phyloP scores from a whole-genome alignment of 305 asterid species.

The Fraxinus baroniana region DNA sequence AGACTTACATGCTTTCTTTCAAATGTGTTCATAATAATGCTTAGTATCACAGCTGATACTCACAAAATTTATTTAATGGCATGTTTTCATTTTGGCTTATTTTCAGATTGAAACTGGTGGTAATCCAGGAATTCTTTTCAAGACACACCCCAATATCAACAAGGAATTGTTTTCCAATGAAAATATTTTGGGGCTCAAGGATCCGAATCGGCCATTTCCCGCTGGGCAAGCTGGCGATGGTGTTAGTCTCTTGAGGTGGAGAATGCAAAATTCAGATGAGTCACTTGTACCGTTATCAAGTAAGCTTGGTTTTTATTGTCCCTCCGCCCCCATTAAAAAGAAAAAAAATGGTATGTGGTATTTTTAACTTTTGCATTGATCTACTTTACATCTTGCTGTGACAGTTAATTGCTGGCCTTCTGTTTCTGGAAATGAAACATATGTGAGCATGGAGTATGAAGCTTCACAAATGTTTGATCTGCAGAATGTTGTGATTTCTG shows the following conservation, averaged over 20 bases:
- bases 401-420: conserved; percentile 90
- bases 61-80: not conserved
- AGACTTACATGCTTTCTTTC: not conserved
- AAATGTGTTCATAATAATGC: not conserved
- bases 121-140: conserved; percentile 55
- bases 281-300: conserved; percentile 67
- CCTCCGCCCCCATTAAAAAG: not conserved
- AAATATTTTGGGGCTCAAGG: conserved; percentile 66
- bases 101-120: conserved; percentile 68
- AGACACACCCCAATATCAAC: conserved; percentile 77
- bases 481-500: conserved; percentile 69
- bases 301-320: conserved; percentile 26
- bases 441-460: conserved; percentile 73
- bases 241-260: conserved; percentile 68
- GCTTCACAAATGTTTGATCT: conserved; percentile 63
- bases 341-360: not conserved
- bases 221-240: conserved; percentile 67
- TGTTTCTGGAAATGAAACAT: conserved; percentile 72
- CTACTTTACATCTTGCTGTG: conserved; percentile 6
- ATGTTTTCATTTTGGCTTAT: not conserved
- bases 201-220: conserved; percentile 65
- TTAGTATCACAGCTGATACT: not conserved
- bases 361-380: conserved; percentile 12
- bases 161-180: conserved; percentile 61
- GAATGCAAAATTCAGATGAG: conserved; percentile 70